These are phyloP conservation scores for Cladophialophora bantiana DNA, from an alignment of 2,329 filamentous ascomycete species.

Conservation along the genomic window DNA sequence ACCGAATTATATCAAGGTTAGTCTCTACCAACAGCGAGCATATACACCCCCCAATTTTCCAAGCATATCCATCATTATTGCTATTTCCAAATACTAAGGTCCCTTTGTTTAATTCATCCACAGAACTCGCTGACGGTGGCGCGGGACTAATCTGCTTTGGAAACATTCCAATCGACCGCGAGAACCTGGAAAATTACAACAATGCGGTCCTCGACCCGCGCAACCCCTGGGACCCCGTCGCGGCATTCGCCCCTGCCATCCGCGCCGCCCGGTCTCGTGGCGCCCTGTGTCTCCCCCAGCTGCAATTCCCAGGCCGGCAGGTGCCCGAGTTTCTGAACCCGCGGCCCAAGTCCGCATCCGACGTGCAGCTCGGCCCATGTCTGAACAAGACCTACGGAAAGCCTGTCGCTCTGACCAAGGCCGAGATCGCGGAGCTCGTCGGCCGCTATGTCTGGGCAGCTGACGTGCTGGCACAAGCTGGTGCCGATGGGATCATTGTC, in stretches of 20 bases:
- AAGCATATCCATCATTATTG: too few relatives aligned
- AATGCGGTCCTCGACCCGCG: constrained; percentile 42
- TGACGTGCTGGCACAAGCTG: constrained; percentile 37
- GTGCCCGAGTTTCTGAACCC: constrained; percentile 40
- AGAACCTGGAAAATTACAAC: constrained; percentile 42
- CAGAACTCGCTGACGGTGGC: constrained; percentile 33
- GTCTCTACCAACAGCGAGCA: background rate
- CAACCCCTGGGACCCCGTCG: constrained; percentile 32
- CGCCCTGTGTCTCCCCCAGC: constrained; percentile 39
- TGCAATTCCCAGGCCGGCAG: constrained; percentile 41
- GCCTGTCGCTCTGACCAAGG: constrained; percentile 34
- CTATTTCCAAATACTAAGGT: too few relatives aligned
- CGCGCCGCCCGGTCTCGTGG: constrained; percentile 40
- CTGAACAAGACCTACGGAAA: constrained; percentile 32
- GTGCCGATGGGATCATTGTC: constrained; percentile 39
- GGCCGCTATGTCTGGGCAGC: constrained; percentile 40
- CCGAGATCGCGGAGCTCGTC: constrained; percentile 37
- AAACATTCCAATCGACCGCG: constrained; percentile 42
- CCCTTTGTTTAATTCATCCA: background rate
- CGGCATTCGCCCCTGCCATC: constrained; percentile 40
- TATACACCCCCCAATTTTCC: too few relatives aligned
- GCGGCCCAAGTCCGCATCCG: constrained; percentile 40
- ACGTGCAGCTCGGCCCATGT: constrained; percentile 37
- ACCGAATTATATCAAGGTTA: constrained; percentile 39
- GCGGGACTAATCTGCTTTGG: constrained; percentile 42